Conservation (phyloP, 163 green algal genomes). For the Scenedesmus sp. region DNA sequence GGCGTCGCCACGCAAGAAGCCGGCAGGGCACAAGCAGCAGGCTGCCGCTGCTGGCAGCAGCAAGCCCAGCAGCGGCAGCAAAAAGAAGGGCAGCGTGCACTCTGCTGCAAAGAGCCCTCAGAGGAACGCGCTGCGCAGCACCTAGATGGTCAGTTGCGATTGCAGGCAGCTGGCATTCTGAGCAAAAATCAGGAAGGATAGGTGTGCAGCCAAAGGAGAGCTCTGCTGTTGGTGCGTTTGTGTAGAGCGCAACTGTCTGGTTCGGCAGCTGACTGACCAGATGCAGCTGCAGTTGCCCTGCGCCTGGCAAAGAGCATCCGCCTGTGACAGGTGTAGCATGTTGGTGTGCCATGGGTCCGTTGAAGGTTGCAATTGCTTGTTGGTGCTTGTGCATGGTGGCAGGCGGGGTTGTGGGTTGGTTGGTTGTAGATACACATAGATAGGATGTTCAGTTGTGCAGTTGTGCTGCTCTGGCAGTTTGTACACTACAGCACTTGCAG, state of each 20-base stretch:
- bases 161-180: neutral
- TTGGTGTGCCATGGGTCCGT: neutral
- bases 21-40: neutral
- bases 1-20: neutral
- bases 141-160: neutral
- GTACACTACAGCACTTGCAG: conserved; percentile 3
- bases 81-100: neutral
- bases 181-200: too few species aligned
- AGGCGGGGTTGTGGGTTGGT: neutral
- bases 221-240: neutral
- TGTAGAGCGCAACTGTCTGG: neutral
- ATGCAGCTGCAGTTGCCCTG: neutral
- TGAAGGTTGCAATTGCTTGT: neutral
- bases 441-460: neutral
- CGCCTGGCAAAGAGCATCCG: neutral
- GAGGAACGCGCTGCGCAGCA: neutral
- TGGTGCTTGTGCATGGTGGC: neutral
- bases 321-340: neutral
- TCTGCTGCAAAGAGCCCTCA: neutral
- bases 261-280: neutral
- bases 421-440: neutral
- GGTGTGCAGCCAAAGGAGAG: neutral
- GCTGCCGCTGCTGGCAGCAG: neutral
- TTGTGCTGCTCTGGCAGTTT: neutral
- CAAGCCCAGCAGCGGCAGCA: neutral